Evolutionary conservation across 768 basidiomycete genomes (phyloP).

Genomic region (Mycena crocata): DNA sequence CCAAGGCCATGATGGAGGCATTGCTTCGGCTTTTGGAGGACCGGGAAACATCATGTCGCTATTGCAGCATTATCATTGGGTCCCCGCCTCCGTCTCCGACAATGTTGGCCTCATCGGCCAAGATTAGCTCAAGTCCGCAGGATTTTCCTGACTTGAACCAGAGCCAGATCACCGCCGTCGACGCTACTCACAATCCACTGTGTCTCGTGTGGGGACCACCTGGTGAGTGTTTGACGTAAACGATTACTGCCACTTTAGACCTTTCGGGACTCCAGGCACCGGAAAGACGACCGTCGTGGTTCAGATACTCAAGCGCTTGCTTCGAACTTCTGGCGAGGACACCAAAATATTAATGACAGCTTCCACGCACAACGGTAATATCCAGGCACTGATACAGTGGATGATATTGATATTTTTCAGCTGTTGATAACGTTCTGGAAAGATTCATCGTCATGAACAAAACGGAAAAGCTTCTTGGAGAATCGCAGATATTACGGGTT

Average conservation of each 20-base stretch:
- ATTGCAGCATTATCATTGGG: constrained; percentile 61
- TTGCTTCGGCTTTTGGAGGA: constrained; percentile 59
- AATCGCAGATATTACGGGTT: constrained; percentile 73
- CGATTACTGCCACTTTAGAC: too few relatives aligned
- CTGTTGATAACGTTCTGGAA: constrained; percentile 78
- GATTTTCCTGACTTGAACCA: constrained; percentile 54
- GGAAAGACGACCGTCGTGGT: constrained; percentile 81
- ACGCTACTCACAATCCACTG: constrained; percentile 55
- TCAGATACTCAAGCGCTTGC: constrained; percentile 62
- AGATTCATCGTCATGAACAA: constrained; percentile 66
- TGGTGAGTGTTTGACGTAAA: constrained; percentile 45
- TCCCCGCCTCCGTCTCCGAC: constrained; percentile 24
- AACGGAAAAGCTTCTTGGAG: constrained; percentile 53
- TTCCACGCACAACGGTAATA: constrained; percentile 73
- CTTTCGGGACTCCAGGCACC: constrained; percentile 59
- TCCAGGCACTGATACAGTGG: background rate
- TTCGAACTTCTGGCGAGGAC: constrained; percentile 42
- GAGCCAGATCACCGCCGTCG: constrained; percentile 66
- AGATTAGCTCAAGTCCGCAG: background rate
- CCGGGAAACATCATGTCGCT: constrained; percentile 57
- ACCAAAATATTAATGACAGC: constrained; percentile 76
- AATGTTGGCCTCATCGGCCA: background rate
- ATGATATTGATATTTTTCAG: constrained; percentile 44
- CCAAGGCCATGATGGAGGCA: constrained; percentile 75
- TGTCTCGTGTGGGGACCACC: constrained; percentile 80